Evolutionary conservation across 768 basidiomycete species (phyloP).

Genomic region (Thelephora aurantiotincta): DNA sequence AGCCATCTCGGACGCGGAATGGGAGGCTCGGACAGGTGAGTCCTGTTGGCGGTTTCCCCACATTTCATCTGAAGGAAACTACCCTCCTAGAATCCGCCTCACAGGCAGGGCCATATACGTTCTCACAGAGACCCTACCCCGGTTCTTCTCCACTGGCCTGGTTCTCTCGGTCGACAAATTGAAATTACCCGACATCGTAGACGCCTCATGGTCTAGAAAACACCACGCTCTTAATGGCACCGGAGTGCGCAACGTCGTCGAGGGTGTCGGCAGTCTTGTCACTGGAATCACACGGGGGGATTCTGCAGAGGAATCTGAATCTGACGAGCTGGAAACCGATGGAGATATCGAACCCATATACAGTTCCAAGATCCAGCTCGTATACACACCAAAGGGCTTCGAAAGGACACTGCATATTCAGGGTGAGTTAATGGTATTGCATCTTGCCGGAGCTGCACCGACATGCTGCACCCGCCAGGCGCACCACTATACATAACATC

Average conservation of each 20-base stretch:
- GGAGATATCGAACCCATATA: conserved; percentile 38
- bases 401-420: conserved; percentile 57
- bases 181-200: conserved; percentile 20
- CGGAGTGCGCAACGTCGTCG: conserved; percentile 1
- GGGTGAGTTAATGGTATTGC: conserved; percentile 27
- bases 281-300: conserved; percentile 17
- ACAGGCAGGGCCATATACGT: conserved; percentile 60
- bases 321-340: conserved; percentile 4
- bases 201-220: conserved; percentile 5
- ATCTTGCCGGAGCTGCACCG: not conserved
- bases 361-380: conserved; percentile 44
- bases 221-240: not conserved
- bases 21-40: conserved; percentile 65
- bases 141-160: conserved; percentile 58
- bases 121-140: conserved; percentile 53
- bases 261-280: conserved; percentile 10
- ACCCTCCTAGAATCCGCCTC: conserved; percentile 12
- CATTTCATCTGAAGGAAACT: conserved; percentile 2
- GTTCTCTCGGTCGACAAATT: conserved; percentile 34
- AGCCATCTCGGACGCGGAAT: conserved; percentile 51
- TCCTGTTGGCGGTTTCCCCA: conserved; percentile 1
- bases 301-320: conserved; percentile 14
- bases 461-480: conserved; percentile 25
- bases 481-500: conserved; percentile 59
- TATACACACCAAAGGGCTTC: conserved; percentile 60